Conservation (phyloP, 1,284 basidiomycete genomes). For the Tremellales sp. region DNA sequence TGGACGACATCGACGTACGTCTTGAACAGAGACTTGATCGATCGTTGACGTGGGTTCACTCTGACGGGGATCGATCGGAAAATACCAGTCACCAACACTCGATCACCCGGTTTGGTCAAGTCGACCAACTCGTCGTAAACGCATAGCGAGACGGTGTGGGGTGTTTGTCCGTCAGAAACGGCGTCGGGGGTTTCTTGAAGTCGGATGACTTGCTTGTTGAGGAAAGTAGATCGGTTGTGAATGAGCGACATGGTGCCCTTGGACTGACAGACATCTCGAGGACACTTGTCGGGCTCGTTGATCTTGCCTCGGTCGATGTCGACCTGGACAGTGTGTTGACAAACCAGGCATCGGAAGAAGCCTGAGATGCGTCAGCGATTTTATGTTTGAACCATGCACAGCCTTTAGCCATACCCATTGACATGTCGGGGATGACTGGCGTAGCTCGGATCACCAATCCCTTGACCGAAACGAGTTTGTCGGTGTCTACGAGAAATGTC, state of each 20-base stretch:
- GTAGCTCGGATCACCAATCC: conserved; percentile 96
- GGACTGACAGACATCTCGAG: conserved; percentile 82
- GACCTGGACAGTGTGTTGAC: conserved; percentile 88
- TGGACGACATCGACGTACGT: conserved; percentile 96
- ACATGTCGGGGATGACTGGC: conserved; percentile 98
- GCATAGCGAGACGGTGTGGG: conserved; percentile 92
- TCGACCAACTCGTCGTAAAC: conserved; percentile 98
- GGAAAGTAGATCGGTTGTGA: conserved; percentile 95
- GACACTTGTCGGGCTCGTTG: conserved; percentile 84
- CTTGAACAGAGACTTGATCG: conserved; percentile 90
- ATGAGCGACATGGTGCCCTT: conserved; percentile 89
- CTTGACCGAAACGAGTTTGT: conserved; percentile 92
- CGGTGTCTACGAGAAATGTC: conserved; percentile 75
- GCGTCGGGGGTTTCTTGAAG: conserved; percentile 97
- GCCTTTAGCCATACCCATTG: conserved; percentile 56
- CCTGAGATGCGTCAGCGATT: conserved; percentile 51
- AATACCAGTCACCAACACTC: conserved; percentile 86
- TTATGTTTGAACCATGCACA: neutral
- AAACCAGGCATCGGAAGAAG: conserved; percentile 96
- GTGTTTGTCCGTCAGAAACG: conserved; percentile 96
- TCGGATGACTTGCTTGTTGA: conserved; percentile 90
- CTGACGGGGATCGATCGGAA: conserved; percentile 91
- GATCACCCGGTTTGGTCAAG: conserved; percentile 88
- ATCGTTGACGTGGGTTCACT: conserved; percentile 84
- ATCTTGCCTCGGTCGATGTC: conserved; percentile 97